Conservation (phyloP, 306 rosid species). For the Prunus fruticosa region DNA sequence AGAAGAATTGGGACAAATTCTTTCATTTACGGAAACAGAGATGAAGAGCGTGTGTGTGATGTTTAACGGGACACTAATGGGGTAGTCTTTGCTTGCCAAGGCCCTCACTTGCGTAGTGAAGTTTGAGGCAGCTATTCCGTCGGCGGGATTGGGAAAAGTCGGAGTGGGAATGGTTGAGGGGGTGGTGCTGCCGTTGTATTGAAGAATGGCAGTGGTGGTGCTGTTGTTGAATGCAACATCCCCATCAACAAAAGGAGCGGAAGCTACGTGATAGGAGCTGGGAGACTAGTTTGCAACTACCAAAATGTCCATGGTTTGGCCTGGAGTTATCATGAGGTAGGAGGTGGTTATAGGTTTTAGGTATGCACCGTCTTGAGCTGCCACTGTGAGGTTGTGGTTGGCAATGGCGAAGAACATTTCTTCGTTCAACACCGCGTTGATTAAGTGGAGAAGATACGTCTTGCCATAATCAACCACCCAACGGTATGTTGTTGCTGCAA, state of each 20-base stretch:
- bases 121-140: slow-evolving; percentile 1
- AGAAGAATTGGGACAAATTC: slow-evolving; percentile 17
- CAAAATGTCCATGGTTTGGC: slow-evolving; percentile 91
- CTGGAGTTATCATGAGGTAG: slow-evolving; percentile 84
- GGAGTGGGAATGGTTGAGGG: slow-evolving; percentile 20
- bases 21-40: slow-evolving; percentile 26
- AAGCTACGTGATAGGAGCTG: slow-evolving; percentile 65
- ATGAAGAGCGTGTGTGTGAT: slow-evolving; percentile 21
- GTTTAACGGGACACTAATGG: slow-evolving; percentile 22
- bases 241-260: slow-evolving; percentile 67
- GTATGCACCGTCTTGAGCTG: not conserved
- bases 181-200: slow-evolving; percentile 39
- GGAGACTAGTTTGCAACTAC: slow-evolving; percentile 66
- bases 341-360: slow-evolving; percentile 54
- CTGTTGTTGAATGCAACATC: slow-evolving; percentile 69
- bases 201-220: slow-evolving; percentile 83
- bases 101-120: slow-evolving; percentile 20
- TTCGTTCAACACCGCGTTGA: slow-evolving; percentile 8
- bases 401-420: slow-evolving; percentile 10
- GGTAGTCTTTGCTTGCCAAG: slow-evolving; percentile 30
- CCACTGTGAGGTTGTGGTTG: slow-evolving; percentile 6
- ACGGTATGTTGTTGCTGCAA: slow-evolving; percentile 31
- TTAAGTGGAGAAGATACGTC: slow-evolving; percentile 14
- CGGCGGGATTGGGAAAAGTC: slow-evolving; percentile 16
- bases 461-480: slow-evolving; percentile 12